These are phyloP conservation scores for Populus nigra DNA, from an alignment of 345 rosid genomes.

Conservation along the genomic window DNA sequence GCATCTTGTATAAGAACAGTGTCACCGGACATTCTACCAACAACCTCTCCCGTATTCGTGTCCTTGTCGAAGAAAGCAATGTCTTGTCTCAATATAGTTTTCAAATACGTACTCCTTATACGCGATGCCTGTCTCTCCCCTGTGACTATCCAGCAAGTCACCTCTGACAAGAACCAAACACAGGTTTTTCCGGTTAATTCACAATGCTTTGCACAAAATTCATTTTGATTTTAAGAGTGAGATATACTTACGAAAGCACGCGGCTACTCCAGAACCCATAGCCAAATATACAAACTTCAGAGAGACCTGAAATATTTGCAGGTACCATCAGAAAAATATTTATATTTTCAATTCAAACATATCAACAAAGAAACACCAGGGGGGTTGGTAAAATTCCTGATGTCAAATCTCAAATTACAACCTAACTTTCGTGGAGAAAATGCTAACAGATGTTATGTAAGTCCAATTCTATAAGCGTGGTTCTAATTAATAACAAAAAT, in stretches of 20 bases:
- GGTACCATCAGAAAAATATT: not conserved
- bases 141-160: conserved; percentile 47
- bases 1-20: conserved; percentile 46
- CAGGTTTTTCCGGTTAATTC: not conserved
- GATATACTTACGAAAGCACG: conserved; percentile 25
- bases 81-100: conserved; percentile 42
- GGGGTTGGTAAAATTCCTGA: not conserved
- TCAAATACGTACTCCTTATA: conserved; percentile 37
- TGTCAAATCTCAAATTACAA: not conserved
- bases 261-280: conserved; percentile 24
- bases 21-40: conserved; percentile 46
- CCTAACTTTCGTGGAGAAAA: not conserved
- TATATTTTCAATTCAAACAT: not conserved
- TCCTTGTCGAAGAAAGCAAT: conserved; percentile 40
- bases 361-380: not conserved
- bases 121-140: conserved; percentile 50
- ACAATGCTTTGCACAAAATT: not conserved
- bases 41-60: conserved; percentile 39
- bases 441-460: not conserved
- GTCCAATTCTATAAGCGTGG: not conserved
- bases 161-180: conserved; percentile 25
- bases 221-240: not conserved
- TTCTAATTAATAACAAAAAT: not conserved
- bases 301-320: conserved; percentile 26
- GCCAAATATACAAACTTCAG: conserved; percentile 38